Evolutionary conservation across 2,329 filamentous ascomycete genomes (phyloP), one percentile per base, ranked within the genome.

Genomic region (Ophioceras dolichostomum): DNA sequence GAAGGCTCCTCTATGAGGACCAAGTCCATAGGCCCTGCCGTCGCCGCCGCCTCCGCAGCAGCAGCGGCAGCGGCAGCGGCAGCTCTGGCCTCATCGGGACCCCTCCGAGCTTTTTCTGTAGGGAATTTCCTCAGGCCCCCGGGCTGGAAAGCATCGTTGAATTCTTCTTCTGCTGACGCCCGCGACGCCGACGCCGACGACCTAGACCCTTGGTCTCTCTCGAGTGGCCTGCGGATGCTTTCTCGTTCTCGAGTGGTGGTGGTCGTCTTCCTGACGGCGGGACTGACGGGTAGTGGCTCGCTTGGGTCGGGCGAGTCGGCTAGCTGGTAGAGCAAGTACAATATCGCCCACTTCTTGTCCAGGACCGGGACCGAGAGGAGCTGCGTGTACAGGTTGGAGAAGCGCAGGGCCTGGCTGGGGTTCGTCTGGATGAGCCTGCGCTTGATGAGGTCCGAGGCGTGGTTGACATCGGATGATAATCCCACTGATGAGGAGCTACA

Each of bases 311-410:
- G 68, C 4, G 73, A 76, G 51, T 88, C 83, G 43, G 84, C 78
- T 34, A 95, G 72, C 49, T 85, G 79, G 55, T 91, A 83, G 30
- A 98, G 73, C 30, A 98, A 76, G 55, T 93, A 93, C 16, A 98
- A 68, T 46, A 98, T 95, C 3, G 83, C 86, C 87, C 88, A 96
- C 70, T 98, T 98, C 58, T 94, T 83, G 50, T 84, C 83, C 32
- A 98, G 70, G 5, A 96, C 88, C 1, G 88, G 88, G 46, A 95
- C 77, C n/a, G 85, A 83, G 19, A 95, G 68, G 14, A 98, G 72
- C 39, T 86, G 75, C 24, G 85, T 86, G 60, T 95, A 94, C 20
- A 98, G 72, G 52, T 94, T 93, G 18, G 86, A 82, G 59, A 95
- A 94, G 43, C 80, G 75, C 16, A 89, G 68, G 4, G 88, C 86